Conservation (phyloP, 2,329 filamentous ascomycete genomes). For the Purpureocillium takamizusanense region DNA sequence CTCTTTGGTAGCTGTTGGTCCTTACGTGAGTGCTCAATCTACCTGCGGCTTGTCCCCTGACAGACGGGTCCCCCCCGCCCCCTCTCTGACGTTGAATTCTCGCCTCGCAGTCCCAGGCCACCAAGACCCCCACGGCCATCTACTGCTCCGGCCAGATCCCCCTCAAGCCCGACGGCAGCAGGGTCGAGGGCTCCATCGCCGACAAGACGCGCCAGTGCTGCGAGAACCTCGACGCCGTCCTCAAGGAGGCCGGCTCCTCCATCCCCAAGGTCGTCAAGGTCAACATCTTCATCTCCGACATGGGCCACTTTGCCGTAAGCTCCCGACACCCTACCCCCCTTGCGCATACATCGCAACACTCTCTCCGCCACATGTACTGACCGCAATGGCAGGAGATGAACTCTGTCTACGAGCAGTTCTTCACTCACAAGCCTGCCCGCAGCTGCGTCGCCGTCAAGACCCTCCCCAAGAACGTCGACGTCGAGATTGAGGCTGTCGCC, state of each 20-base stretch:
- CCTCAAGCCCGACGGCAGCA: conserved; percentile 43
- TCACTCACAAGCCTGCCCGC: conserved; percentile 74
- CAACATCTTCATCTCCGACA: conserved; percentile 84
- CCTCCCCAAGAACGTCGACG: conserved; percentile 74
- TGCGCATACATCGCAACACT: neutral
- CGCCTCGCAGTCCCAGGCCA: conserved; percentile 47
- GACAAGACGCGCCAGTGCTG: conserved; percentile 56
- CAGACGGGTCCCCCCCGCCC: neutral
- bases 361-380: neutral
- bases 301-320: conserved; percentile 69
- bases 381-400: conserved; percentile 57
- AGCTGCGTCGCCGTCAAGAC: conserved; percentile 87
- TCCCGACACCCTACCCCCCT: too few relatives aligned
- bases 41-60: neutral
- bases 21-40: conserved; percentile 42
- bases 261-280: conserved; percentile 82
- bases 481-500: conserved; percentile 88
- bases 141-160: conserved; percentile 70
- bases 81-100: neutral
- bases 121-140: conserved; percentile 56
- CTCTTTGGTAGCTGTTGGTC: conserved; percentile 46
- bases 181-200: conserved; percentile 50
- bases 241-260: conserved; percentile 70
- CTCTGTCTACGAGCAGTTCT: conserved; percentile 74
- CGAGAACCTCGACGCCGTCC: conserved; percentile 75